phyloP scores from a whole-genome alignment of 169 alveolate species.

The Besnoitia besnoiti region DNA sequence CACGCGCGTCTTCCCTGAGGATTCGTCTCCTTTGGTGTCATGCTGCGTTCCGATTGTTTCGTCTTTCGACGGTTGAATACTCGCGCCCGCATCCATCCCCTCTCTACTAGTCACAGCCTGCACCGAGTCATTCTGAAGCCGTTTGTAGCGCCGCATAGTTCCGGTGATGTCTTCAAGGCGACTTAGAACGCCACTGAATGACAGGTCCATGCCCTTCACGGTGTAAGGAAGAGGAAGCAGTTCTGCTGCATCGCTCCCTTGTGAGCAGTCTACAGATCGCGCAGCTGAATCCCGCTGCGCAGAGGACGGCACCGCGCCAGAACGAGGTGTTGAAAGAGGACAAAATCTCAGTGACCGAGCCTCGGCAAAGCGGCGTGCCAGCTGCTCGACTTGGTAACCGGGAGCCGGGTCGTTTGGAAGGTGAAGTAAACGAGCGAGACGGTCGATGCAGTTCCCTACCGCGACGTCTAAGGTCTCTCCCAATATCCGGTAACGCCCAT shows the following conservation, averaged over 20 bases:
- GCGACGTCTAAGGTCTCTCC: constrained; percentile 99
- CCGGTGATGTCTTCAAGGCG: constrained; percentile 49
- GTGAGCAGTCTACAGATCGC: not conserved
- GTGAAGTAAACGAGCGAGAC: constrained; percentile 95
- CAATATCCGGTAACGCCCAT: constrained; percentile 91
- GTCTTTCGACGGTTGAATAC: no score
- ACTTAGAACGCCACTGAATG: constrained; percentile 91
- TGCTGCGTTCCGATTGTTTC: no score
- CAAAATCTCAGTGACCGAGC: not conserved
- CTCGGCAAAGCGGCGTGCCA: constrained; percentile 86
- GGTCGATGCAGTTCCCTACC: constrained; percentile 97
- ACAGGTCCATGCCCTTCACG: constrained; percentile 99
- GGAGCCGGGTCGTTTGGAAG: constrained; percentile 98
- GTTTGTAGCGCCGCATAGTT: constrained; percentile 5
- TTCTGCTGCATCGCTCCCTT: not conserved
- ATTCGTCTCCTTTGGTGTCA: no score
- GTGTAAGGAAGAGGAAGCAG: constrained; percentile 94
- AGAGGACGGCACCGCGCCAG: not conserved
- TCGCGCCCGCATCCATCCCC: not conserved
- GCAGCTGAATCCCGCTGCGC: not conserved
- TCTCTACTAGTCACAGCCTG: not conserved
- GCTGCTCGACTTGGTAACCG: constrained; percentile 97
- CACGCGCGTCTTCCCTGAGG: no score
- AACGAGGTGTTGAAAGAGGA: not conserved
- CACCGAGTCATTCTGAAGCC: not conserved